Base-by-base conservation (phyloP, 768 basidiomycete genomes). In the Terana coerulea region DNA sequence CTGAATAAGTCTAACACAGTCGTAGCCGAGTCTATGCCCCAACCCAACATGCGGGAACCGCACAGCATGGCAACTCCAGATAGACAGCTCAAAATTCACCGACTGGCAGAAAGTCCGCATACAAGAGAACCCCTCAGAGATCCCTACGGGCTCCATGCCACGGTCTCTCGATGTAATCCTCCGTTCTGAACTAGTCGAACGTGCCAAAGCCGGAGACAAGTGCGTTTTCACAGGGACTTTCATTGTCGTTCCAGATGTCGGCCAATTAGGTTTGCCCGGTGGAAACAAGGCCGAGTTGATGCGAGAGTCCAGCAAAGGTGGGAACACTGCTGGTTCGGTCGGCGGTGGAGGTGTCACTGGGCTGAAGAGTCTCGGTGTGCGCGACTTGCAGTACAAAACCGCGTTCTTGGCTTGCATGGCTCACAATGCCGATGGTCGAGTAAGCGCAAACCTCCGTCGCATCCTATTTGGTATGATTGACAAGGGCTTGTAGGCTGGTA, bases 31-130 rank as follows among this genome's bases (percentile, higher is more conserved):
- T 46, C 73, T 98, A 36, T 99, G 97, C 65, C 97, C 91, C 15
- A 99, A 99, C 63, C 85, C 88, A 17, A 89, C 88, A 0, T 99
- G 97, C 62, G 88, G 90, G 26, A 98, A 98, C 67, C 82, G 94
- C 26, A 69, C 72, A 15, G 87, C 81, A 28, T 99, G 95, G 95
- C 86, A 94, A 63, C 80, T 99, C 35, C 91, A 95, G 64, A 92
- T 98, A 52, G 95, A 98, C 66, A 85, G 86, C 47, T 95, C 91
- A 25, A 95, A 92, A 67, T 99, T 99, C 66, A 91, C 92, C 0
- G 97, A 99, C 66, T 98, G 97, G 97, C 97, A 99, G 68, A 98
- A 98, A 68, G 94, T 98, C 42, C 85, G 97, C 37, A 98, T 99
- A 39, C 97, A 99, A 64, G 97, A 99, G 73, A 98, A 98, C 62